Conservation (phyloP, 2,329 filamentous ascomycete genomes). For the Sporothrix pallida region DNA sequence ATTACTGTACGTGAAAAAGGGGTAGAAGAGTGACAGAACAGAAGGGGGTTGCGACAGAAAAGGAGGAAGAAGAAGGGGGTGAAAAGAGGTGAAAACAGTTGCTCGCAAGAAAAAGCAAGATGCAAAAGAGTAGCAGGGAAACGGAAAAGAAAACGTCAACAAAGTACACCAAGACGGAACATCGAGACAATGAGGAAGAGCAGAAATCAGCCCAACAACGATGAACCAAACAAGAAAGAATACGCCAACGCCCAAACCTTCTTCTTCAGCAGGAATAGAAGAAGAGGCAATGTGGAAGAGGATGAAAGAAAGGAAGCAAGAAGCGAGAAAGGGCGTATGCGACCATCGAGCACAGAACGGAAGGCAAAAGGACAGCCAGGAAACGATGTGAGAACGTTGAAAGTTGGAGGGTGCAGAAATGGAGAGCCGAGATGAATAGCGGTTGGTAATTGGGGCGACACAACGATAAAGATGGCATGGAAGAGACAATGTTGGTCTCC, state of each 20-base stretch:
- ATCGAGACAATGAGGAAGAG: background rate
- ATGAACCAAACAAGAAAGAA: background rate
- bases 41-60: constrained; percentile 2
- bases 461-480: background rate
- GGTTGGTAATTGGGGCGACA: no score
- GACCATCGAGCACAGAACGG: background rate
- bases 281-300: background rate
- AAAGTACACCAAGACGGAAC: background rate
- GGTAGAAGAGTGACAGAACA: background rate
- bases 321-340: background rate
- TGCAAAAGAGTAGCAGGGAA: background rate
- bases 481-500: background rate
- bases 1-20: background rate
- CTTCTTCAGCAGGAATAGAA: background rate
- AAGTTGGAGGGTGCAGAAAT: no score
- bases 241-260: constrained; percentile 29
- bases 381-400: no score
- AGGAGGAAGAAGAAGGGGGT: background rate
- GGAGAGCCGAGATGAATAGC: no score
- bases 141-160: background rate
- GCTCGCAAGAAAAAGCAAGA: constrained; percentile 20
- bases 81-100: background rate
- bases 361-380: background rate
- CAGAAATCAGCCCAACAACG: background rate
- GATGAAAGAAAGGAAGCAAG: background rate